phyloP scores from a whole-genome alignment of 257 asterid species.

The Primulina eburnea region DNA sequence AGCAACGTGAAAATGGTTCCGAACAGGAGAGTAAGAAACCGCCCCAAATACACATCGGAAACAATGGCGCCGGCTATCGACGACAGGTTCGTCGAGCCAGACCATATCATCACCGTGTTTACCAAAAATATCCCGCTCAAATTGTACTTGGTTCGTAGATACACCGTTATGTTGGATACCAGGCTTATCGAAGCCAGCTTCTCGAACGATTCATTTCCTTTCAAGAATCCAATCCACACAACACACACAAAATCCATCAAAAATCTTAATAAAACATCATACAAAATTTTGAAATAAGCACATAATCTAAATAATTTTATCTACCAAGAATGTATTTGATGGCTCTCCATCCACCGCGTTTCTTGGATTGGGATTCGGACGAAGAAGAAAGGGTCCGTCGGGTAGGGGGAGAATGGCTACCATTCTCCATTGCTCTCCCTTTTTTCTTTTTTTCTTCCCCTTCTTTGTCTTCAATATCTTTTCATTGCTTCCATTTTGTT shows the following conservation, averaged over 20 bases:
- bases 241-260: neutral
- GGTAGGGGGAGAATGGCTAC: constrained; percentile 25
- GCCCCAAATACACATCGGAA: constrained; percentile 63
- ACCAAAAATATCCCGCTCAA: constrained; percentile 55
- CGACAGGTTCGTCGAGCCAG: constrained; percentile 51
- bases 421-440: constrained; percentile 40
- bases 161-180: constrained; percentile 57
- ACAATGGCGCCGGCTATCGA: constrained; percentile 63
- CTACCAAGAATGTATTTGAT: constrained; percentile 71
- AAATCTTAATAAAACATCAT: neutral
- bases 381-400: constrained; percentile 24
- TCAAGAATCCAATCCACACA: neutral
- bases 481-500: neutral
- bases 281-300: neutral
- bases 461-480: neutral
- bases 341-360: constrained; percentile 76
- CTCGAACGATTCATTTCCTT: constrained; percentile 86
- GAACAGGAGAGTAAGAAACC: constrained; percentile 63
- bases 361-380: constrained; percentile 25
- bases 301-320: neutral
- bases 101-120: constrained; percentile 69
- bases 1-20: constrained; percentile 55
- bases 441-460: constrained; percentile 16
- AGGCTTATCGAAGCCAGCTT: constrained; percentile 83
- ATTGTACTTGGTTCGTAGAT: constrained; percentile 58